phyloP scores from a whole-genome alignment of 108 stramenopile genomes.

The Pseudonitzschia pungens region DNA sequence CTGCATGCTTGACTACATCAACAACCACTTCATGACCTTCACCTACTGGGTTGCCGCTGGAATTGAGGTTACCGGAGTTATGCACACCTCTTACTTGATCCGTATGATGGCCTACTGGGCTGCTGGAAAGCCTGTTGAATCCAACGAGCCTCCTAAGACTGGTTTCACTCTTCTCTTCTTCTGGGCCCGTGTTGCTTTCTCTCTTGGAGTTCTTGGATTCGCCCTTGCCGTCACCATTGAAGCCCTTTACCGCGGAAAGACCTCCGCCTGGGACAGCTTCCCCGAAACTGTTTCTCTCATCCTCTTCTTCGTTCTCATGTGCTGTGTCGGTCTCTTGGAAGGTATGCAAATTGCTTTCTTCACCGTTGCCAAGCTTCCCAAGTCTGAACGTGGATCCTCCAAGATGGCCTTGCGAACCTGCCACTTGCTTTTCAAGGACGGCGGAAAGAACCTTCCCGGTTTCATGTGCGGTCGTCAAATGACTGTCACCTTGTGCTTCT shows the following conservation, averaged over 20 bases:
- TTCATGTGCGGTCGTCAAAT: slow-evolving; percentile 87
- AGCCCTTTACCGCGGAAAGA: slow-evolving; percentile 65
- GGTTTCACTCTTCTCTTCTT: slow-evolving; percentile 50
- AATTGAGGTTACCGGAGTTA: slow-evolving; percentile 62
- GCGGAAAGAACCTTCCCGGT: slow-evolving; percentile 68
- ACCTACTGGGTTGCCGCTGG: slow-evolving; percentile 54
- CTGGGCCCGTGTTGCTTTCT: slow-evolving; percentile 69
- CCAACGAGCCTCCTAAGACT: slow-evolving; percentile 61
- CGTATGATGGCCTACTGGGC: slow-evolving; percentile 42
- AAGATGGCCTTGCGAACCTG: slow-evolving; percentile 60
- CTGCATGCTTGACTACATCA: slow-evolving; percentile 86
- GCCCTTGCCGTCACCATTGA: slow-evolving; percentile 65
- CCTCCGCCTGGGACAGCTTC: slow-evolving; percentile 52
- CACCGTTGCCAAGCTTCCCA: slow-evolving; percentile 65
- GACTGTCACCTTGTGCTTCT: slow-evolving; percentile 61
- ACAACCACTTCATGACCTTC: slow-evolving; percentile 77
- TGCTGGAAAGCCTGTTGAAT: slow-evolving; percentile 64
- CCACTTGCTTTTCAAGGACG: slow-evolving; percentile 61
- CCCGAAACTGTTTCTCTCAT: slow-evolving; percentile 51
- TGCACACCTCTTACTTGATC: slow-evolving; percentile 70
- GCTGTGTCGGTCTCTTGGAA: slow-evolving; percentile 77
- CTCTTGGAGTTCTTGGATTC: slow-evolving; percentile 62
- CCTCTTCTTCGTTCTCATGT: slow-evolving; percentile 72
- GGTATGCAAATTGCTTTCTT: slow-evolving; percentile 92
- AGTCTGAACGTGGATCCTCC: slow-evolving; percentile 42